Evolutionary conservation across 2,329 filamentous ascomycete genomes (phyloP), one percentile per base, ranked within the genome.

Genomic region (Calonectria ilicicola): DNA sequence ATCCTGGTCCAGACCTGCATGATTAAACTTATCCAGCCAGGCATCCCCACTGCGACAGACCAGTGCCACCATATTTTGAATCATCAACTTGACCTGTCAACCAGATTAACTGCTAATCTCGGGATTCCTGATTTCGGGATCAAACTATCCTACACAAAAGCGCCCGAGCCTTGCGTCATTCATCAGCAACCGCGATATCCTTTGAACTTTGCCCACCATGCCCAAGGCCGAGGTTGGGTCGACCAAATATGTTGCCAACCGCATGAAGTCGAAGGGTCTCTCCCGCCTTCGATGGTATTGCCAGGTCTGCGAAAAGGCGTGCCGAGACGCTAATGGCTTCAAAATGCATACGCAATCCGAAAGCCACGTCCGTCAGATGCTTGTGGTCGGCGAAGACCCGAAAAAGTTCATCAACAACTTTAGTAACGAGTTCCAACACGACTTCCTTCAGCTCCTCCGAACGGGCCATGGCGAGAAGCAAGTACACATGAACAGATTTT

Each of bases 241-340:
- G 69, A 95, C 93, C n/a, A 98, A 98, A 86, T 91, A 95, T 83
- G 90, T 98, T 72, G 92, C 91, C 85, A 98, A 98, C 86, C 93
- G 95, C 85, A 93, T 98, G 87, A 98, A 98, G 85, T 90, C 91
- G 75, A 93, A 95, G 83, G 92, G 92, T 67, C 85, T 92, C 14
- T 93, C 97, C 80, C 90, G 96, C 8, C 88, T 99, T 67, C 91
- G 96, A 82, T 99, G 95, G 94, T 98, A 96, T 86, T 98, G 96
- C 75, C 91, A 94, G 82, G 91, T 93, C 7, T 98, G 96, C 86
- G 90, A 95, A 81, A 84, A 86, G 72, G 83, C 85, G 69, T 84
- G 82, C 49, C 89, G 94, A 72, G 95, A 98, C 82, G 94, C 96
- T 78, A 98, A 98, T 85, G 96, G 93, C 29, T 98, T 96, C 86